These are phyloP conservation scores for Phenoliferia sp. DNA, from an alignment of 1,284 basidiomycete species.

Conservation along the genomic window DNA sequence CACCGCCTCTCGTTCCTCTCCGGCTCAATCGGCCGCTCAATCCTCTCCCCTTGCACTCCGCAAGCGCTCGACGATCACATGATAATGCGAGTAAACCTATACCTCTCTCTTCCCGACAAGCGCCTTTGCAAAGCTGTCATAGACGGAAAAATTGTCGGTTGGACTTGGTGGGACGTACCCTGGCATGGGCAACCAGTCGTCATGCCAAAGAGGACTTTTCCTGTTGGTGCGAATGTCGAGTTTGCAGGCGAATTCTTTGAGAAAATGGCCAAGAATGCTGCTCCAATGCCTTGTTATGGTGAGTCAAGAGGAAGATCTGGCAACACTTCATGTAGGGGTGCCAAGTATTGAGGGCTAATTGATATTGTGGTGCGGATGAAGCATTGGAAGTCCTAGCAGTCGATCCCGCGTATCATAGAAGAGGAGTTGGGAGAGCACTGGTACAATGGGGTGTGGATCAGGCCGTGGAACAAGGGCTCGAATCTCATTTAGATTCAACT, in stretches of 20 bases:
- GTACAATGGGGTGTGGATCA: background rate
- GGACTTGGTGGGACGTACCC: background rate
- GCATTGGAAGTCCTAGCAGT: background rate
- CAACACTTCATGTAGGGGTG: no score
- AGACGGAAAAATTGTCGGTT: background rate
- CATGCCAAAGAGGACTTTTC: background rate
- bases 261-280: background rate
- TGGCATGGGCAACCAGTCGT: background rate
- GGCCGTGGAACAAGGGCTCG: background rate
- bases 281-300: background rate
- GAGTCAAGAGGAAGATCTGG: background rate
- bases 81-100: background rate
- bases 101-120: background rate
- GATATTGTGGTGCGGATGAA: background rate
- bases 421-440: background rate
- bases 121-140: background rate
- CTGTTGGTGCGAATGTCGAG: background rate
- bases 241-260: background rate
- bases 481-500: background rate
- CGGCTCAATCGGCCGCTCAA: background rate
- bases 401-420: background rate
- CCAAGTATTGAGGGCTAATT: background rate
- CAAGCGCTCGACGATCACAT: background rate
- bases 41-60: background rate
- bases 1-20: background rate